phyloP scores from a whole-genome alignment of 2,329 filamentous ascomycete species.

The Trichoderma atrobrunneum region DNA sequence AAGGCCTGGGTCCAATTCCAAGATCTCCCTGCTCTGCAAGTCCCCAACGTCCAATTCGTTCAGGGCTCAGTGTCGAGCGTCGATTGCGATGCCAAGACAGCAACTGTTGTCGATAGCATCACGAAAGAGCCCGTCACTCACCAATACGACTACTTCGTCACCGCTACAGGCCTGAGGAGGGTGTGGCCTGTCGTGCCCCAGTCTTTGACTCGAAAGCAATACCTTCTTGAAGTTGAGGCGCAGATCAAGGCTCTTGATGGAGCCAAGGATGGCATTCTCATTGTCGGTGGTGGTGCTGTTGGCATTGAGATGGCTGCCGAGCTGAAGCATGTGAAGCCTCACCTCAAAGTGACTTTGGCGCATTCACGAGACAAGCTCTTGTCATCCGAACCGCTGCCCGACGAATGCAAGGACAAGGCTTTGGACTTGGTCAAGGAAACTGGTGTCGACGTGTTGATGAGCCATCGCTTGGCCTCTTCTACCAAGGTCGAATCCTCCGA shows the following conservation, averaged over 20 bases:
- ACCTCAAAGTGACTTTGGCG: slow-evolving; percentile 66
- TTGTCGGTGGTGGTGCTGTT: slow-evolving; percentile 76
- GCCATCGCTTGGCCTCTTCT: slow-evolving; percentile 53
- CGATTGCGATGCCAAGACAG: slow-evolving; percentile 58
- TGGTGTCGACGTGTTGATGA: slow-evolving; percentile 64
- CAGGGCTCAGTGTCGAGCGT: slow-evolving; percentile 63
- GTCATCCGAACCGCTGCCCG: slow-evolving; percentile 69
- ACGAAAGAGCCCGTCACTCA: slow-evolving; percentile 44
- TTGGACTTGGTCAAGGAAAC: slow-evolving; percentile 57
- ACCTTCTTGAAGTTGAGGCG: slow-evolving; percentile 57
- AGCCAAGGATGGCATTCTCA: slow-evolving; percentile 58
- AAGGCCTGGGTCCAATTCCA: slow-evolving; percentile 69
- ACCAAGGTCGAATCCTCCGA: slow-evolving; percentile 45
- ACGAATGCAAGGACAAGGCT: slow-evolving; percentile 63
- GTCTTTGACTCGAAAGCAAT: slow-evolving; percentile 58
- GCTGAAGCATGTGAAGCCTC: slow-evolving; percentile 65
- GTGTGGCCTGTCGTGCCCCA: slow-evolving; percentile 72
- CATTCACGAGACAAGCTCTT: slow-evolving; percentile 70
- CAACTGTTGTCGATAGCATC: slow-evolving; percentile 50
- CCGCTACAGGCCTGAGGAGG: slow-evolving; percentile 66
- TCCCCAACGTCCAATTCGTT: slow-evolving; percentile 59
- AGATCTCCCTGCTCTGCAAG: slow-evolving; percentile 64
- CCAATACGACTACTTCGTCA: slow-evolving; percentile 72
- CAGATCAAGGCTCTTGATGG: slow-evolving; percentile 56
- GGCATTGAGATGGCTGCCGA: slow-evolving; percentile 82